phyloP scores from a whole-genome alignment of 2,329 filamentous ascomycete genomes.

The Fusarium avenaceum region DNA sequence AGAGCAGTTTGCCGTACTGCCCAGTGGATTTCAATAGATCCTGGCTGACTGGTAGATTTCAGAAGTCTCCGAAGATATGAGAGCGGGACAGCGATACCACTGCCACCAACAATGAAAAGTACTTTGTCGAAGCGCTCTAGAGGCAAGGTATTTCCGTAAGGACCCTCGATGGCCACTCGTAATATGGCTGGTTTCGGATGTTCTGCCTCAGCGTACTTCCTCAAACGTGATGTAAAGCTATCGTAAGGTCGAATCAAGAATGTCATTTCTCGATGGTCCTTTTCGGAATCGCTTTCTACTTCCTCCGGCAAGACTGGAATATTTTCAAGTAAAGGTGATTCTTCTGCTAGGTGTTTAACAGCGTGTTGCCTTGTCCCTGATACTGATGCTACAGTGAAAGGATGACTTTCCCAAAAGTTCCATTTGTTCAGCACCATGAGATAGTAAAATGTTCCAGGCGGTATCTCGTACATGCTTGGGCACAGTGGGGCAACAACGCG shows the following conservation, averaged over 20 bases:
- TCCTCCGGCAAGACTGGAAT: fast-evolving
- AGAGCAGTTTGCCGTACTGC: slow-evolving; percentile 15
- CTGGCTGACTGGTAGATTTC: fast-evolving
- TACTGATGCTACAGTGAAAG: slow-evolving; percentile 61
- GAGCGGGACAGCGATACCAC: slow-evolving; percentile 11
- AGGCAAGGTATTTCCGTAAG: slow-evolving; percentile 7
- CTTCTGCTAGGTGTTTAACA: neutral
- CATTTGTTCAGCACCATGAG: slow-evolving; percentile 56
- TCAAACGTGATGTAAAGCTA: slow-evolving; percentile 54
- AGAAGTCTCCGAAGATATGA: slow-evolving; percentile 10
- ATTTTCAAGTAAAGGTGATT: neutral
- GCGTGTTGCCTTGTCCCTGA: slow-evolving; percentile 13
- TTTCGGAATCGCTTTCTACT: neutral
- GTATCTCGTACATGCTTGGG: slow-evolving; percentile 50
- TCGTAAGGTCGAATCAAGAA: slow-evolving; percentile 63
- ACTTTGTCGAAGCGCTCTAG: neutral
- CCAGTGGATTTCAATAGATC: slow-evolving; percentile 12
- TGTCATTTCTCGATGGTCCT: slow-evolving; percentile 46
- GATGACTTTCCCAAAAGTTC: slow-evolving; percentile 63
- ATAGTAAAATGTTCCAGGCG: slow-evolving; percentile 61
- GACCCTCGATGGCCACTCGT: slow-evolving; percentile 6
- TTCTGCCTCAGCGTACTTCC: neutral
- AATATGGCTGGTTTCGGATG: slow-evolving; percentile 4
- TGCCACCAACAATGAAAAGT: slow-evolving; percentile 22
- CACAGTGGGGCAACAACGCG: slow-evolving; percentile 55